Base-by-base conservation (phyloP, 768 basidiomycete species). In the Psilocybe azurescens region DNA sequence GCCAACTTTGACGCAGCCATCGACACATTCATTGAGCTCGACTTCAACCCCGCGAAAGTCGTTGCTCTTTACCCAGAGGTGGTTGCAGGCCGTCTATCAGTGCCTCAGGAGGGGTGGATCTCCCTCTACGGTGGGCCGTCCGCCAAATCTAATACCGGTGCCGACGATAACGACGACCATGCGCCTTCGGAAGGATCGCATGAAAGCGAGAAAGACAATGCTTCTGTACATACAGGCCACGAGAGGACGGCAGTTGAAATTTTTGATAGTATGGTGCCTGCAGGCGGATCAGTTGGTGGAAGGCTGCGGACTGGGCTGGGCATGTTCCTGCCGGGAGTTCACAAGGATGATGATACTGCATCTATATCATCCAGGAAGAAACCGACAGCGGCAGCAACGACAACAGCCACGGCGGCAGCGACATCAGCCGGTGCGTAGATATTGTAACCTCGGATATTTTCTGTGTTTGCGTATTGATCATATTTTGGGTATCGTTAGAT, bases 31-130 rank as follows among this genome's bases (percentile, higher is more conserved):
- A 84, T 95, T 52, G 86, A 90, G 46, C 87, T 97, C 46, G 90
- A 98, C 65, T 80, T 95, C 66, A 96, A 96, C 69, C 97, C 97
- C 0, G 94, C 96, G 0, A 94, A 95, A 70, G 93, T 99, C 3
- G 83, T 99, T 20, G 90, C 95, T 1, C 78, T 99, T 5, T 99
- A 94, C 73, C 92, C 94, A 0, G 87, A 91, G 38, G 80, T 81
- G 11, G 85, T 99, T 3, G 84, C 94, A 1, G 97, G 97, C 5
- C 82, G 92, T 33, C 75, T 98, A 7, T 80, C 88, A 5, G 85
- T 90, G 0, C 85, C 88, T 10, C 83, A 77, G 48, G 88, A 89
- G 1, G 77, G 80, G 6, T 95, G 94, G 92, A 89, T 97, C 69
- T 79, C 83, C 4, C 76, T 96, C 3, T 97, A 93, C 71, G 96